Evolutionary conservation across 2,329 filamentous ascomycete genomes (phyloP), one percentile per base, ranked within the genome.

Genomic region (Neonectria hederae): DNA sequence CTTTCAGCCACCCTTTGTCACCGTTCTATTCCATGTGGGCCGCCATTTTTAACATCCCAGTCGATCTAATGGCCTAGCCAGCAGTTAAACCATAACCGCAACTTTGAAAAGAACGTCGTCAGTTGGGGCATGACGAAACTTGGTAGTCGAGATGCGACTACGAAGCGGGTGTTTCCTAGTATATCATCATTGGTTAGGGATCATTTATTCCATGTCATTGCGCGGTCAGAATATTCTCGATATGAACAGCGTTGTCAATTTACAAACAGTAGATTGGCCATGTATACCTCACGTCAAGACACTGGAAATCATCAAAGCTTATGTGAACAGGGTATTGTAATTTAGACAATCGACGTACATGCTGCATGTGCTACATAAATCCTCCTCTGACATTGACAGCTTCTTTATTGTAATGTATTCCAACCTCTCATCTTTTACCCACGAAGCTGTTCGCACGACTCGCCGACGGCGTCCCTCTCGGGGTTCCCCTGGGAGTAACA

Each of bases 401-500:
- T 14, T 14, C 4, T 17, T 28, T 17, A 17, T 26, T 17, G 7
- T 26, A n/a, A 1, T n/a, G 10, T 42, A 3, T 2, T 48, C 11
- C 4, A 26, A 5, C 9, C 19, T 14, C 22, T 22, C 10, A 32
- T 8, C 11, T 30, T 13, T 28, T 51, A 14, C 65, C 59, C 3
- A 17, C 63, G 1, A 38, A 56, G 26, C 66, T 71, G 13, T 57
- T 61, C 1, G 65, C 62, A 4, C 77, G 73, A 10, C 79, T 80
- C 0, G 77, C 78, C 0, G 77, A 76, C 0, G 79, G 79, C 0
- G 79, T 81, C 1, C 76, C 78, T 8, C 78, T 67, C 0, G 79
- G 79, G 2, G 79, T 81, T 5, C 69, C 72, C 17, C 76, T 72
- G 5, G 79, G 79, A 1, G 79, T 81, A 1, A 81, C 79, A 24